A percentile compares a stretch with the other conserved stretches of the same genome.
phyloP scores from a whole-genome alignment of 139 green algal genomes.

The Coelastrella sp. region DNA sequence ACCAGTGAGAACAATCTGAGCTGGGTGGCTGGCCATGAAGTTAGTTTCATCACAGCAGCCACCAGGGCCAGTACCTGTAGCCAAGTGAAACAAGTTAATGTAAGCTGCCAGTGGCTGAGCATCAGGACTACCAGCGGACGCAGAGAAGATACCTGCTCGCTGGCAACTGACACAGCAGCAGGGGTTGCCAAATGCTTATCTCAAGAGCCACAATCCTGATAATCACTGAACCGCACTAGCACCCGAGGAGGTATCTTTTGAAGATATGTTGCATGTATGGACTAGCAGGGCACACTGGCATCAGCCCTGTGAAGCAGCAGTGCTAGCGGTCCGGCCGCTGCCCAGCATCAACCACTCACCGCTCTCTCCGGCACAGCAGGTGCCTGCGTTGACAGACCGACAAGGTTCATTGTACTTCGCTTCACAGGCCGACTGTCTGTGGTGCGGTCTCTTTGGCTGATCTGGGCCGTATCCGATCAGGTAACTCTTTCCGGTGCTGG shows the following conservation, averaged over 20 bases:
- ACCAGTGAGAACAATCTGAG: constrained; percentile 6
- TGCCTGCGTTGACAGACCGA: neutral
- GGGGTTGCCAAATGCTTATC: too few species aligned
- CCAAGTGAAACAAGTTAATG: too few species aligned
- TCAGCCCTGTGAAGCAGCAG: neutral
- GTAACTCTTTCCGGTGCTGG: constrained; percentile 41
- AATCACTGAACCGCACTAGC: too few species aligned
- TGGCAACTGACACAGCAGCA: too few species aligned
- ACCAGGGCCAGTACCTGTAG: constrained; percentile 28
- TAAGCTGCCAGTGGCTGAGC: too few species aligned
- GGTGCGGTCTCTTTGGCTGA: constrained; percentile 52
- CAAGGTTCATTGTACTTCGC: constrained; percentile 27
- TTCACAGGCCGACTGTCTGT: constrained; percentile 57
- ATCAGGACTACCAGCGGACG: too few species aligned
- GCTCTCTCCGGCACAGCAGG: constrained; percentile 41
- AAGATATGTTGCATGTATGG: too few species aligned
- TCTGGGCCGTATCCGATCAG: constrained; percentile 56
- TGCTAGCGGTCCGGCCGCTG: neutral
- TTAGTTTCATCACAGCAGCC: constrained; percentile 33
- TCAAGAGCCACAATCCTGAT: too few species aligned
- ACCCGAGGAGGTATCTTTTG: too few species aligned
- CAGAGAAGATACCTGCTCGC: too few species aligned
- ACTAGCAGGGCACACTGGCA: too few species aligned
- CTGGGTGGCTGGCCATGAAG: constrained; percentile 17
- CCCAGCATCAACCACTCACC: neutral